phyloP scores from a whole-genome alignment of 2,329 filamentous ascomycete species.

The Emmonsiellopsis sp. region DNA sequence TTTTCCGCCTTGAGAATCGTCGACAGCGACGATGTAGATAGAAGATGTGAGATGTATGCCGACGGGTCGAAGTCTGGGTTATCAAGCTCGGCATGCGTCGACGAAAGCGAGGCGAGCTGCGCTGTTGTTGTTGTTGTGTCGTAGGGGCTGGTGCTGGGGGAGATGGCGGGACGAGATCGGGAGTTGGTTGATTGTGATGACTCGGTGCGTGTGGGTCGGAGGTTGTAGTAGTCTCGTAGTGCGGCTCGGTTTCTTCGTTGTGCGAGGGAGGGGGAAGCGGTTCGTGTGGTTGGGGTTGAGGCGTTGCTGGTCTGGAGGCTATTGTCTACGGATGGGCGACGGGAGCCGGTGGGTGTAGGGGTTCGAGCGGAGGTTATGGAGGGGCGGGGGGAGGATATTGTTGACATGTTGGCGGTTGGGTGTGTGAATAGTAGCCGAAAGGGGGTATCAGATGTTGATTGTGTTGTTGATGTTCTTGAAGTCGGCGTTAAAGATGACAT shows the following conservation, averaged over 20 bases:
- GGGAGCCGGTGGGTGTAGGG: conserved; percentile 62
- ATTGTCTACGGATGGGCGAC: conserved; percentile 60
- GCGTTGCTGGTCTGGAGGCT: conserved; percentile 35
- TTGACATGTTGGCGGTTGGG: conserved; percentile 39
- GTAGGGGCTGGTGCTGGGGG: conserved; percentile 29
- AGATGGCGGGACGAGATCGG: conserved; percentile 27
- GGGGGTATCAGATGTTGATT: background rate
- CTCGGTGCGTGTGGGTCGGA: conserved; percentile 45
- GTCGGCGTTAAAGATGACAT: background rate
- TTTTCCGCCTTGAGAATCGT: conserved; percentile 37
- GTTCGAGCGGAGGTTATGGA: conserved; percentile 50
- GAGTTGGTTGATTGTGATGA: conserved; percentile 18
- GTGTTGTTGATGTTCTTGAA: background rate
- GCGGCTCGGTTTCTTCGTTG: conserved; percentile 67
- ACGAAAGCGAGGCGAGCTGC: conserved; percentile 15
- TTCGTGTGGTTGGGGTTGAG: conserved; percentile 31
- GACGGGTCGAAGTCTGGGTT: conserved; percentile 60
- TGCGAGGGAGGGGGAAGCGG: conserved; percentile 26
- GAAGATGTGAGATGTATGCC: conserved; percentile 38
- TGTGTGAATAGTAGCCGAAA: background rate
- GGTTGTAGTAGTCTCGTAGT: conserved; percentile 88
- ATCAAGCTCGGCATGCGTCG: conserved; percentile 56
- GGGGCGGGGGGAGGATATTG: conserved; percentile 49
- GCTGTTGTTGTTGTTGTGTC: conserved; percentile 36
- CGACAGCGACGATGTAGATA: conserved; percentile 31